Conservation (phyloP, 2,329 filamentous ascomycete species). For the Endothia cerciana region DNA sequence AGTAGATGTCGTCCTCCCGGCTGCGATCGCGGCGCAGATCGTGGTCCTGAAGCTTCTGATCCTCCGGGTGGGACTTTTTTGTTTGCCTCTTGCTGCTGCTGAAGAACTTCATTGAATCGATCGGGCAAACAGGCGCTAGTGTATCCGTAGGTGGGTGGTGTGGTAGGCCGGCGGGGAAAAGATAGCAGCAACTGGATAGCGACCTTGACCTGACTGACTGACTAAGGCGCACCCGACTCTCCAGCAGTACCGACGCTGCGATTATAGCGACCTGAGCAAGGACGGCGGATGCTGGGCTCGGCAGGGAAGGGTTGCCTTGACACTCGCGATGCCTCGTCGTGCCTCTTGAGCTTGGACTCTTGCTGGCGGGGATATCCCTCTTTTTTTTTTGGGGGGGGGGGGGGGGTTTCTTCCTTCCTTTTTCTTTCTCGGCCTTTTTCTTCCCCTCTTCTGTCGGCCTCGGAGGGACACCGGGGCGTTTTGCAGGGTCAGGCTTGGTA, state of each 20-base stretch:
- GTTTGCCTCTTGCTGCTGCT: conserved; percentile 50
- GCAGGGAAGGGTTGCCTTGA: not conserved
- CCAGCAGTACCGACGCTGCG: not conserved
- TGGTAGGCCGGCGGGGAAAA: not conserved
- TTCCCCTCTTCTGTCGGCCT: not conserved
- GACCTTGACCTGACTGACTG: not conserved
- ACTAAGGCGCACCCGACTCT: not conserved
- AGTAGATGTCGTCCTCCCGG: conserved; percentile 37
- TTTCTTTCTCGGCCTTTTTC: too few species aligned
- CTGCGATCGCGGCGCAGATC: conserved; percentile 44
- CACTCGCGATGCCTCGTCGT: not conserved
- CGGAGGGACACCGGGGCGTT: conserved; percentile 3
- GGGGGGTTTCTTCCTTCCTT: not conserved
- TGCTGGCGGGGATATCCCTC: not conserved
- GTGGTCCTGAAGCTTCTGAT: conserved; percentile 36
- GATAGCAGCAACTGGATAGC: not conserved
- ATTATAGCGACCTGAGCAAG: not conserved
- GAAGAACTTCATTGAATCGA: conserved; percentile 57
- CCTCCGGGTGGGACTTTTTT: conserved; percentile 37
- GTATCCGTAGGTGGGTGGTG: not conserved
- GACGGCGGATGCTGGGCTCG: not conserved
- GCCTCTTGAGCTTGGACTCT: not conserved
- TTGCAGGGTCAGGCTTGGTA: conserved; percentile 29
- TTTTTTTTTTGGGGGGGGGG: conserved; percentile 3
- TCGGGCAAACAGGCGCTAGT: conserved; percentile 14